Evolutionary conservation across 768 basidiomycete species (phyloP).

Genomic region (Gymnopilus dilepis): DNA sequence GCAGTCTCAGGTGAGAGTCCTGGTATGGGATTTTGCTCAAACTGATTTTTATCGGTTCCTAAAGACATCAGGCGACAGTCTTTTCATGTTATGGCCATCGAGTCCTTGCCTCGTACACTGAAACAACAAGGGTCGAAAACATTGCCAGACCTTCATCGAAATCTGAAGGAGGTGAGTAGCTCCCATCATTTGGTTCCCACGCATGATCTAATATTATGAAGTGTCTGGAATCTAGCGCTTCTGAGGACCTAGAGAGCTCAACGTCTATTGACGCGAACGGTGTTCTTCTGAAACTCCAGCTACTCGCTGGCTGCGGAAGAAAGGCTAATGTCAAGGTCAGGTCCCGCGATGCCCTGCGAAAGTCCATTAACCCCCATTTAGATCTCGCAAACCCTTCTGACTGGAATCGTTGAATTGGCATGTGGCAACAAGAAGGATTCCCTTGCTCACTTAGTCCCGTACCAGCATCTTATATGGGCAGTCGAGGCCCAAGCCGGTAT

Average conservation of each 20-base stretch:
- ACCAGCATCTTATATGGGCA: slow-evolving; percentile 65
- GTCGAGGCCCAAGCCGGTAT: slow-evolving; percentile 46
- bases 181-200: neutral
- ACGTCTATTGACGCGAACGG: slow-evolving; percentile 23
- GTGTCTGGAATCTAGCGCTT: slow-evolving; percentile 19
- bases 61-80: slow-evolving; percentile 46
- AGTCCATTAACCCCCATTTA: neutral
- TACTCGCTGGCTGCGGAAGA: slow-evolving; percentile 29
- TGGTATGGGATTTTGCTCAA: neutral
- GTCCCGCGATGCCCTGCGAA: neutral
- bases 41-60: slow-evolving; percentile 4
- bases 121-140: slow-evolving; percentile 19
- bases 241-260: neutral
- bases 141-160: slow-evolving; percentile 19
- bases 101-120: slow-evolving; percentile 32
- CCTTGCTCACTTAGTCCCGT: slow-evolving; percentile 51
- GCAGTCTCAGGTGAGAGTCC: slow-evolving; percentile 22
- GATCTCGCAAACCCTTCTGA: slow-evolving; percentile 19
- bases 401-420: slow-evolving; percentile 46
- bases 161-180: slow-evolving; percentile 25
- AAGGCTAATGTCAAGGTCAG: slow-evolving; percentile 10
- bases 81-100: slow-evolving; percentile 46
- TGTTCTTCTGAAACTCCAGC: slow-evolving; percentile 41
- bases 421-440: slow-evolving; percentile 36
- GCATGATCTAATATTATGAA: neutral